A percentile compares a stretch with the other conserved stretches of the same genome.
Conservation (phyloP, 2,329 filamentous ascomycete genomes). For the Penicillium sp. region DNA sequence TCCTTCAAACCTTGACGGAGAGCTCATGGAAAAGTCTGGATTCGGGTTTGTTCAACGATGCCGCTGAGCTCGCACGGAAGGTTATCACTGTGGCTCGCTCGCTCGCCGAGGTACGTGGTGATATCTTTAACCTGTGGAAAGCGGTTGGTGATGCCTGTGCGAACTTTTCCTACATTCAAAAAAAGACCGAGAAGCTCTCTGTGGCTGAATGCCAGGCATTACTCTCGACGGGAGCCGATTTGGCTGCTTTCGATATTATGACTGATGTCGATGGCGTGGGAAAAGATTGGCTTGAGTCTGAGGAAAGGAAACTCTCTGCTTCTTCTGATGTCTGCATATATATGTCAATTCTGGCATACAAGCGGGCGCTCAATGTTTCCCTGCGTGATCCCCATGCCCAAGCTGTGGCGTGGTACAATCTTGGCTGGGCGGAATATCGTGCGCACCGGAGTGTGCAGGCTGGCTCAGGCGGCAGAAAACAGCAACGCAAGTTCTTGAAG, state of each 20-base stretch:
- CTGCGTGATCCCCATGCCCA: slow-evolving; percentile 75
- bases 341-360: slow-evolving; percentile 75
- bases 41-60: slow-evolving; percentile 79
- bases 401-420: slow-evolving; percentile 93
- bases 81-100: slow-evolving; percentile 62
- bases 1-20: slow-evolving; percentile 84
- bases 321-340: slow-evolving; percentile 54
- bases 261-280: slow-evolving; percentile 63
- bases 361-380: slow-evolving; percentile 71
- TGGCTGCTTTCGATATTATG: slow-evolving; percentile 56
- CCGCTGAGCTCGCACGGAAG: slow-evolving; percentile 62
- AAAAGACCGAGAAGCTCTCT: slow-evolving; percentile 59
- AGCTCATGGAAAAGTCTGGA: slow-evolving; percentile 70
- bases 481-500: slow-evolving; percentile 62
- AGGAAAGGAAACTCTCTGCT: slow-evolving; percentile 31
- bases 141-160: slow-evolving; percentile 81
- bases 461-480: slow-evolving; percentile 46
- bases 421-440: slow-evolving; percentile 87
- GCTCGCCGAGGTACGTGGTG: slow-evolving; percentile 55
- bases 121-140: slow-evolving; percentile 94
- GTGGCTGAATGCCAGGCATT: slow-evolving; percentile 51
- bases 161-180: slow-evolving; percentile 73
- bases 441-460: slow-evolving; percentile 61
- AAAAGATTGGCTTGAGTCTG: slow-evolving; percentile 33
- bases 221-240: slow-evolving; percentile 48